Conservation (phyloP, 2,329 filamentous ascomycete species). For the Xylaria hypoxylon region DNA sequence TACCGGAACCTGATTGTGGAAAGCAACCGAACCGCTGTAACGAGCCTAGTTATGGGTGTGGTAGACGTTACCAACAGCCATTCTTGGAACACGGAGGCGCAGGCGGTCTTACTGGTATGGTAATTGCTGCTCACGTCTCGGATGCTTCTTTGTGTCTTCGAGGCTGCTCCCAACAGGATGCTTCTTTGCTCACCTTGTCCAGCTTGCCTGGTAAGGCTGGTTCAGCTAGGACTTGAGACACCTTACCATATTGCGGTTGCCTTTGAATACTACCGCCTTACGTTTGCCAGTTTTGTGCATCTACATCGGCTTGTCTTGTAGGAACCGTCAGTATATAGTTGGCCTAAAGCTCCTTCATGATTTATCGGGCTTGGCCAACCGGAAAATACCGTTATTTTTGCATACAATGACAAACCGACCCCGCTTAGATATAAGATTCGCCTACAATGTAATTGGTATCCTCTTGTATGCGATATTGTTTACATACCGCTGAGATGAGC, state of each 20-base stretch:
- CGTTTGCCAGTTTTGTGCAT: neutral
- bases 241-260: conserved; percentile 21
- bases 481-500: conserved; percentile 1
- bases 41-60: conserved; percentile 15
- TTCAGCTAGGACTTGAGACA: conserved; percentile 37
- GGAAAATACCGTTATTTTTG: neutral
- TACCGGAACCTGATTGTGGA: conserved; percentile 3
- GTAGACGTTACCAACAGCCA: conserved; percentile 9
- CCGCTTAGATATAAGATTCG: neutral
- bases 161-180: conserved; percentile 7
- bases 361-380: neutral
- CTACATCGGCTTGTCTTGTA: neutral
- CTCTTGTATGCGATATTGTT: neutral
- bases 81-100: conserved; percentile 2
- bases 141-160: conserved; percentile 9
- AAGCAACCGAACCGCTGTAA: conserved; percentile 15
- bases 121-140: conserved; percentile 9
- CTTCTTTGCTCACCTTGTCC: conserved; percentile 21
- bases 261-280: conserved; percentile 11
- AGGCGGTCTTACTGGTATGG: conserved; percentile 3
- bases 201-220: conserved; percentile 37
- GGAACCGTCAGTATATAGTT: neutral
- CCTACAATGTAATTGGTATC: neutral
- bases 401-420: neutral
- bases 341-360: neutral